Base-by-base conservation (phyloP, 208 protist genomes). In the Tritrichomonas musculus region DNA sequence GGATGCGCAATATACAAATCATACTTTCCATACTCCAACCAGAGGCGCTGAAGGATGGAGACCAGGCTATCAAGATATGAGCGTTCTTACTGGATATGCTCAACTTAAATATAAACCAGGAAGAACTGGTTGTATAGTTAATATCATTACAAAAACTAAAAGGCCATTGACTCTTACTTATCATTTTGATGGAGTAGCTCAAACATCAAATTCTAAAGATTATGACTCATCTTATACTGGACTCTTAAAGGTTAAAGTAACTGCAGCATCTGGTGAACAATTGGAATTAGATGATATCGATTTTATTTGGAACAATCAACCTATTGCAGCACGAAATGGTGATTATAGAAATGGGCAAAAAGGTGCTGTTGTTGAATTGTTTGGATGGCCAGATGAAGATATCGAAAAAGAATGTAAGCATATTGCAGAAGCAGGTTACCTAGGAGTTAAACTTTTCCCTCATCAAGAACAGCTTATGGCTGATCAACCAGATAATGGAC, bases 281-380 rank as follows among this genome's bases (percentile, higher is more conserved):
- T 22, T 96, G 4, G 60, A 50, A 25, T n/a, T 96, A 14, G 94
- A 96, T 47, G 77, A 65, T n/a, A 36, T 96, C n/a, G 77, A 96
- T 50, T 96, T 96, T 69, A n/a, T 96, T 50, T 96, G 95, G 95
- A 95, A 95, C 36, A 47, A 39, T 39, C 36, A n/a, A 22, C 80
- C 93, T 9, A 17, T 94, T 33, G 44, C 30, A 73, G n/a, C 5
- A 73, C 55, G 57, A 50, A 82, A 50, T 60, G 96, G 95, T 47
- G 94, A 96, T 39, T 96, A 93, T 60, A 39, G 95, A n/a, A 94
- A 95, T 9, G 96, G 96, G 27, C 96, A 96, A 75, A 96, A 96
- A 66, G 96, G 96, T 47, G 94, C 94, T 49, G 95, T 96, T 11
- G 94, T 96, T 53, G 95, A 96, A 65, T 14, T 96, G 0, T 96